Base-by-base conservation (phyloP, 169 alveolate genomes). In the Gregarina niphandrodes region DNA sequence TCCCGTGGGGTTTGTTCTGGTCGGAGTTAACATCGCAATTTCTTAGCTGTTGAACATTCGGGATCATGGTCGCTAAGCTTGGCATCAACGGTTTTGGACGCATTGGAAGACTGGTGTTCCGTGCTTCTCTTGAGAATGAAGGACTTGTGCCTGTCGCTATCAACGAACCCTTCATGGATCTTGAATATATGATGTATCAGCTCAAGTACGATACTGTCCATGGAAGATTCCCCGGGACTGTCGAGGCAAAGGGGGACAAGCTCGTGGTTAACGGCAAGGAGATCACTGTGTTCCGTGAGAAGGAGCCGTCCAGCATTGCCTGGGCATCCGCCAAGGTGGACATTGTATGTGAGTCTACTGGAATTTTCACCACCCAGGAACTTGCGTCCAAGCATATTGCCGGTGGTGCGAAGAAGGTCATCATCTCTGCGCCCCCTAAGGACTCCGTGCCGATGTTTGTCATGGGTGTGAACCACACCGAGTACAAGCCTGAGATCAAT, bases 51-150 rank as follows among this genome's bases (percentile, higher is more conserved):
- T n/a, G n/a, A n/a, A n/a, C n/a, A n/a, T n/a, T n/a, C n/a, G n/a
- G n/a, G n/a, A n/a, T n/a, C n/a, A 82, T 75, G 89, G 71, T 73
- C 37, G 82, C 80, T 43, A 74, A 76, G 43, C 42, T 91, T 31
- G 97, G 97, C 21, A 87, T 88, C 70, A 92, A 92, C 70, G 99
- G 99, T 38, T 92, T 88, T 77, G 97, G 99, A 53, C 87, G 99
- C 55, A 88, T 92, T 61, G 99, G 99, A 34, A 84, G 97, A 42
- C 61, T 88, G 57, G 96, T 87, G 34, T 80, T 82, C 69, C 81
- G 97, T 45, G 95, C 97, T 1, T 79, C 89, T 38, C 40, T 56
- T 48, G 78, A 57, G 13, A 70, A 70, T 46, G 61, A 49, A 6
- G 77, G 57, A 21, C 67, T 70, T 45, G n/a, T n/a, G n/a, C n/a